A percentile compares a stretch with the other conserved stretches of the same genome.
Evolutionary conservation across 257 asterid genomes (phyloP).

Genomic region (Solanum clarkiae): DNA sequence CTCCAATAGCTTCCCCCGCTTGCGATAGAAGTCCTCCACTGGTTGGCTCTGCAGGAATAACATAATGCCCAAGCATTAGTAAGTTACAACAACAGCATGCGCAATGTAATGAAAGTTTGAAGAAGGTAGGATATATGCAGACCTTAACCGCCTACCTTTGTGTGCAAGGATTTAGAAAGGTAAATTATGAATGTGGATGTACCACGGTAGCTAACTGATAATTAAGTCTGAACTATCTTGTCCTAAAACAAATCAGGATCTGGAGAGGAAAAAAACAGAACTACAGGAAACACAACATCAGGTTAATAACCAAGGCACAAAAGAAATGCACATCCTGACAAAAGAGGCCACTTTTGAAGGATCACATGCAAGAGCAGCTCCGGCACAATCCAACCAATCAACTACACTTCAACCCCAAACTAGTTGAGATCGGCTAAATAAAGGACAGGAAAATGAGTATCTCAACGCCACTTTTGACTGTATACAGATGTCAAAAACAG

Average conservation of each 20-base stretch:
- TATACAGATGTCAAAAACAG: not conserved
- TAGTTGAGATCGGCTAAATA: not conserved
- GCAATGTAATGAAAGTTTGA: not conserved
- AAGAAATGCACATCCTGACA: not conserved
- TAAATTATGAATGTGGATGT: not conserved
- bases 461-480: not conserved
- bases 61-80: not conserved
- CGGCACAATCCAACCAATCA: not conserved
- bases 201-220: not conserved
- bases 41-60: constrained; percentile 55
- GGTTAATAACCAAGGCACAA: not conserved
- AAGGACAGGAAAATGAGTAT: not conserved
- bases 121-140: not conserved
- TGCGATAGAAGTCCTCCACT: constrained; percentile 73
- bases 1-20: constrained; percentile 64
- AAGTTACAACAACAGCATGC: not conserved
- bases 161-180: not conserved
- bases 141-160: not conserved
- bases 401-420: not conserved
- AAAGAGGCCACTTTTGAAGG: not conserved
- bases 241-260: not conserved
- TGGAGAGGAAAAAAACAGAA: not conserved
- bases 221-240: not conserved
- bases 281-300: not conserved
- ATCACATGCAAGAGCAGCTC: not conserved